Evolutionary conservation across 31 red algal genomes (phyloP).

Genomic region (Asparagopsis taxiformis): DNA sequence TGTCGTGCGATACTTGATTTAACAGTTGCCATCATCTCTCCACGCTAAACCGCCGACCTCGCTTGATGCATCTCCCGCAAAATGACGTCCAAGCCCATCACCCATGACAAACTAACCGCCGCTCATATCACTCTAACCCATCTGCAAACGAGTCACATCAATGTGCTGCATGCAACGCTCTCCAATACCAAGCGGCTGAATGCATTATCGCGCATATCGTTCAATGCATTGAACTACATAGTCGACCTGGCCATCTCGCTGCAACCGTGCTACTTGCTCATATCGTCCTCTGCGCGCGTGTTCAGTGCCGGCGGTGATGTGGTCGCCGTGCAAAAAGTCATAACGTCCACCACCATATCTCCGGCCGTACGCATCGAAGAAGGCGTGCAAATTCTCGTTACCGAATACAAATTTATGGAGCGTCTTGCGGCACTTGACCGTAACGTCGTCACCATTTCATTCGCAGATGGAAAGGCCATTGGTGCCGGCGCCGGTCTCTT

Average conservation of each 20-base stretch:
- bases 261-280: slow-evolving; percentile 24
- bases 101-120: background rate
- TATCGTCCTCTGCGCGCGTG: slow-evolving; percentile 25
- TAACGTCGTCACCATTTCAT: slow-evolving; percentile 19
- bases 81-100: background rate
- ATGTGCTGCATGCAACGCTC: background rate
- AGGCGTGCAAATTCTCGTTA: slow-evolving; percentile 17
- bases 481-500: slow-evolving; percentile 53
- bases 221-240: slow-evolving; percentile 35
- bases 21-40: no score
- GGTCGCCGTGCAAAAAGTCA: slow-evolving; percentile 23
- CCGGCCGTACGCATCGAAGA: background rate
- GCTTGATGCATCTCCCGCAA: no score
- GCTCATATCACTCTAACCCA: background rate
- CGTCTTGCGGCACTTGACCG: slow-evolving; percentile 15
- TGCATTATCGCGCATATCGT: slow-evolving; percentile 28
- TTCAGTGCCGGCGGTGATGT: slow-evolving; percentile 62
- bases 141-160: background rate
- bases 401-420: slow-evolving; percentile 46
- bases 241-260: slow-evolving; percentile 12
- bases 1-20: no score
- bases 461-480: slow-evolving; percentile 39
- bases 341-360: background rate
- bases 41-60: no score
- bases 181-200: slow-evolving; percentile 16